Evolutionary conservation across 129 eudicot species (phyloP).

Genomic region (Tagetes patula): DNA sequence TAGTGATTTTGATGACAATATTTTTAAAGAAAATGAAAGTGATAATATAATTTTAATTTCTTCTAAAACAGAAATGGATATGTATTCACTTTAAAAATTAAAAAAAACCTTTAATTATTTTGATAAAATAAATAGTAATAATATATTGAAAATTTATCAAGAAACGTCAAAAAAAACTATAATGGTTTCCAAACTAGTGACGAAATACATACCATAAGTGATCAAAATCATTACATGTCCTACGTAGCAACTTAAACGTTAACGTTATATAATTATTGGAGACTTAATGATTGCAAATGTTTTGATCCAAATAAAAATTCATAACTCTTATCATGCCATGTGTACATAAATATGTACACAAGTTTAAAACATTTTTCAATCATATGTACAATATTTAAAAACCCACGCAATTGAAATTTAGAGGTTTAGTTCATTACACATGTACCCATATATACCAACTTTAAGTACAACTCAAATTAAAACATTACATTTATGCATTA

Average conservation of each 20-base stretch:
- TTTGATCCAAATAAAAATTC: not conserved
- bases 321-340: slow-evolving; percentile 10
- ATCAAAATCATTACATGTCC: slow-evolving; percentile 17
- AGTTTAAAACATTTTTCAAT: slow-evolving; percentile 16
- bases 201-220: not conserved
- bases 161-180: not conserved
- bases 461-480: slow-evolving; percentile 17
- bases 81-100: too few species aligned
- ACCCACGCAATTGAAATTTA: slow-evolving; percentile 24
- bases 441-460: not conserved
- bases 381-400: slow-evolving; percentile 11
- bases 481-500: slow-evolving; percentile 22
- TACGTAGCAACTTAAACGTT: slow-evolving; percentile 12
- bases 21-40: too few species aligned
- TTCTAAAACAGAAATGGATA: too few species aligned
- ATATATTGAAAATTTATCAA: not conserved
- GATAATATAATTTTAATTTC: too few species aligned
- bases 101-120: too few species aligned
- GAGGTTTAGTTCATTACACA: slow-evolving; percentile 21
- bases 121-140: not conserved
- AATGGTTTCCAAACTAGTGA: not conserved
- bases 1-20: too few species aligned
- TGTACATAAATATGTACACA: not conserved
- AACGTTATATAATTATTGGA: slow-evolving; percentile 22
- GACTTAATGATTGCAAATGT: slow-evolving; percentile 22